These are phyloP conservation scores for Globisporangium parvum DNA, from an alignment of 352 stramenopile species.

Conservation along the genomic window DNA sequence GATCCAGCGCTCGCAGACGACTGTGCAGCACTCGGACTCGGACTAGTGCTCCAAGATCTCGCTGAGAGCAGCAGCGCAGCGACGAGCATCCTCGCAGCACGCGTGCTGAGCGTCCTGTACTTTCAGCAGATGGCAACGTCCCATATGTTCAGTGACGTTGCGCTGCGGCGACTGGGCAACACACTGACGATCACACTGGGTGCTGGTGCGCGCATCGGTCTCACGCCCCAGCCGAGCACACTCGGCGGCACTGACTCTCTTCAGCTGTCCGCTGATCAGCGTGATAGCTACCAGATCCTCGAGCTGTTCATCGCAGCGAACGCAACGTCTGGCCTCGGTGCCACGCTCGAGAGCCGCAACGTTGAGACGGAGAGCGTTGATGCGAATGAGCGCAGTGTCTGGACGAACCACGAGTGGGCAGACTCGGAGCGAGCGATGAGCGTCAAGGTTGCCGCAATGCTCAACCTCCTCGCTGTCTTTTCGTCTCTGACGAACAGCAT, in stretches of 20 bases:
- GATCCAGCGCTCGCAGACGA: conserved; percentile 2
- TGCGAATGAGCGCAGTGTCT: neutral
- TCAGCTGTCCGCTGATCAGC: conserved; percentile 9
- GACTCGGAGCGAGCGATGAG: neutral
- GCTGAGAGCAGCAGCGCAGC: neutral
- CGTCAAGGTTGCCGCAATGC: conserved; percentile 7
- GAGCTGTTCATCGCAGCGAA: neutral
- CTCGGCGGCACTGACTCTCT: neutral
- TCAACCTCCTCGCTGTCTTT: conserved; percentile 13
- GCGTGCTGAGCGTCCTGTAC: conserved; percentile 8
- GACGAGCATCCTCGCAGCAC: conserved; percentile 6
- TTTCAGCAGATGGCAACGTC: conserved; percentile 8
- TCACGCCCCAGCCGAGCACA: neutral
- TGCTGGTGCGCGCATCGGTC: neutral
- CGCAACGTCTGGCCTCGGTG: neutral
- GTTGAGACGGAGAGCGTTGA: too few relatives aligned
- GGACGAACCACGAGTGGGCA: conserved; percentile 7
- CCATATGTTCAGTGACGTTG: neutral
- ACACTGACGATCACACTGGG: conserved; percentile 9
- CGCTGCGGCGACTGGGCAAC: conserved; percentile 7
- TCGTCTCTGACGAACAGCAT: conserved; percentile 3
- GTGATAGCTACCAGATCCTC: conserved; percentile 5
- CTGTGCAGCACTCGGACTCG: conserved; percentile 5
- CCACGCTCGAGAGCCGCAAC: neutral
- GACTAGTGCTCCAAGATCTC: conserved; percentile 6